A percentile compares a stretch with the other conserved stretches of the same genome.
phyloP scores from a whole-genome alignment of 495 filamentous ascomycete genomes.

The Penicillium canariense region DNA sequence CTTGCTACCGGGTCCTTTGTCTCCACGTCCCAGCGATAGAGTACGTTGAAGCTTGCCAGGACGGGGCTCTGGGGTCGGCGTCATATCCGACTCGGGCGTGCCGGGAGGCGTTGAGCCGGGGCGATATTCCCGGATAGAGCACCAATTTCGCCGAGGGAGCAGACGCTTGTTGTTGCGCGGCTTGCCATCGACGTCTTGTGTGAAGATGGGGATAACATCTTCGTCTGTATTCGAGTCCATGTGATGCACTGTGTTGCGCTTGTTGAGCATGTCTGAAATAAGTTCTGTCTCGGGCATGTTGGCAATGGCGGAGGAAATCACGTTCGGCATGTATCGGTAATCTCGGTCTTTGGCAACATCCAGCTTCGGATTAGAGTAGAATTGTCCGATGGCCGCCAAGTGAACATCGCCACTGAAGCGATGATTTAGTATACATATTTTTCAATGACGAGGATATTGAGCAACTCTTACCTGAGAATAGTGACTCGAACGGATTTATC shows the following conservation, averaged over 20 bases:
- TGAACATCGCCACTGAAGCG: conserved; percentile 78
- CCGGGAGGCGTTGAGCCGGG: conserved; percentile 70
- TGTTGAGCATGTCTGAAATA: conserved; percentile 89
- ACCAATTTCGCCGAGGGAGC: conserved; percentile 92
- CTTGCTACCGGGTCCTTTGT: conserved; percentile 35
- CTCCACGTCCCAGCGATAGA: conserved; percentile 60
- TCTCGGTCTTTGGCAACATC: conserved; percentile 78
- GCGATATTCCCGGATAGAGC: conserved; percentile 77
- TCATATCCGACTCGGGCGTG: conserved; percentile 45
- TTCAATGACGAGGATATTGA: not conserved
- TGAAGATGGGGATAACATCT: conserved; percentile 91
- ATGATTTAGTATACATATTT: not conserved
- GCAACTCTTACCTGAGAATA: conserved; percentile 66
- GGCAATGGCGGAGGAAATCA: conserved; percentile 89
- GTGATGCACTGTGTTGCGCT: conserved; percentile 90
- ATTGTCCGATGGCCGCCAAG: conserved; percentile 86
- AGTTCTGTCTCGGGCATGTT: conserved; percentile 88
- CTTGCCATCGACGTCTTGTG: conserved; percentile 82
- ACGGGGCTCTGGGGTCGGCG: conserved; percentile 37
- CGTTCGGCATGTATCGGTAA: conserved; percentile 87
- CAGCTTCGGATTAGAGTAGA: conserved; percentile 84
- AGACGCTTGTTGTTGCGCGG: conserved; percentile 85
- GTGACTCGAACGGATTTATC: conserved; percentile 91
- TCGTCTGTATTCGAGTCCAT: conserved; percentile 74
- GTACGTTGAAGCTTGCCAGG: conserved; percentile 56